Evolutionary conservation across 345 rosid species (phyloP), one percentile per base, ranked within the genome.

Genomic region (Bruguiera gymnorhiza): DNA sequence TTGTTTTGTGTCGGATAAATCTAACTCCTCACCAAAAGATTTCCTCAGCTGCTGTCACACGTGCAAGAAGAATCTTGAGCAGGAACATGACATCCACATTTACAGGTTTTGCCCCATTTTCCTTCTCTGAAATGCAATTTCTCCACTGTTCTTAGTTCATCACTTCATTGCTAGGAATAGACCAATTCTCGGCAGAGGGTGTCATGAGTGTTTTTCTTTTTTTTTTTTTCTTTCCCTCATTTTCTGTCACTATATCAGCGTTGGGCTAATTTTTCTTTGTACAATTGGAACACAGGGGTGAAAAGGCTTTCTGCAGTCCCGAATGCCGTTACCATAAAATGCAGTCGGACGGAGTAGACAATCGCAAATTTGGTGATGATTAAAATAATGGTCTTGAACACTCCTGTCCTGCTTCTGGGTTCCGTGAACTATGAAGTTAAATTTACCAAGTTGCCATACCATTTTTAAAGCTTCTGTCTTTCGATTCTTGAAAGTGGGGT

Each of bases 241-340:
- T 43, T 43, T 43, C 16, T 43, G 50, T 13, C 50, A 43, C 19
- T 43, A 13, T 43, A 13, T 24, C 16, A 56, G 2, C 2, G 4
- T n/a, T 2, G 52, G 62, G 29, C 70, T 67, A 54, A 67, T 34
- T 61, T 19, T 18, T 30, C 24, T 31, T 29, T 37, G 26, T 23
- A 4, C 66, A 18, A 18, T 57, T 73, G 21, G 51, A 24, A 10
- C 63, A 75, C 92, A 93, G 98, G 77, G 98, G 98, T 24, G 98
- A 94, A 32, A 85, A 88, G 62, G 96, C 94, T 1, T 94, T 91
- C 75, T 91, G 98, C 79, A 89, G 91, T 70, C 76, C 69, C 6
- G 91, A 89, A 79, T 94, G 98, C 81, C 79, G 94, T 57, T 79
- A 79, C 83, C 83, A 84, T 57, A 89, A 93, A 82, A 88, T 91